Evolutionary conservation across 2,329 filamentous ascomycete species (phyloP).

Genomic region (Didymella pinodella): DNA sequence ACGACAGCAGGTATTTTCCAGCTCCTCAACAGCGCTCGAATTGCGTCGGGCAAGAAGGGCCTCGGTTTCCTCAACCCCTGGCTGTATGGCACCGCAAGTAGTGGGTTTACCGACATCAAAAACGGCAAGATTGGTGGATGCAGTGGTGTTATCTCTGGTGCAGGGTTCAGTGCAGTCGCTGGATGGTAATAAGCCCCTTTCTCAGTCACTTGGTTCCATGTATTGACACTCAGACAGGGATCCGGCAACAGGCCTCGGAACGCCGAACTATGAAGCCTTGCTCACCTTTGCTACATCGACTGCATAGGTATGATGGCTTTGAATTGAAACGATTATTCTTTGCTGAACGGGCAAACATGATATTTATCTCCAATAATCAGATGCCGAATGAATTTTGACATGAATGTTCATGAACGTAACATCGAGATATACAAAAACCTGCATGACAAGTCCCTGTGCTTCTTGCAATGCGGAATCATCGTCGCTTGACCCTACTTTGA

Average conservation of each 20-base stretch:
- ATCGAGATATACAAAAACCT: background rate
- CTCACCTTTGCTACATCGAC: conserved; percentile 39
- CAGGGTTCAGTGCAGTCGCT: conserved; percentile 26
- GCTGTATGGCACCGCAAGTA: conserved; percentile 43
- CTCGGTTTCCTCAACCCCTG: conserved; percentile 63
- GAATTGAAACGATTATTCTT: background rate
- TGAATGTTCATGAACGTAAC: background rate
- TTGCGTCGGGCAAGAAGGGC: conserved; percentile 56
- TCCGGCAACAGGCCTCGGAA: conserved; percentile 59
- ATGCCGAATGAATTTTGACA: background rate
- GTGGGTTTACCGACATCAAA: conserved; percentile 53
- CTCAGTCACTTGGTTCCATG: too few species aligned
- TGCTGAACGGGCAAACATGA: background rate
- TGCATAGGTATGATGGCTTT: background rate
- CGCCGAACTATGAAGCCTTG: conserved; percentile 51
- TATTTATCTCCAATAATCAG: background rate
- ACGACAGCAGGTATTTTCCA: conserved; percentile 33
- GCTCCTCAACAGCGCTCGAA: conserved; percentile 59
- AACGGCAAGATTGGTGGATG: conserved; percentile 42
- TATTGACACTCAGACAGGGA: conserved; percentile 39
- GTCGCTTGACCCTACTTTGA: conserved; percentile 1
- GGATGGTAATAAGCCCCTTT: conserved; percentile 35
- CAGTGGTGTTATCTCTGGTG: conserved; percentile 29
- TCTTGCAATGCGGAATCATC: conserved; percentile 9
- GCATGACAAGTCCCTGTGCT: conserved; percentile 9